Percentiles rank a stretch among this genome's conserved stretches.
phyloP scores from a whole-genome alignment of 2,329 filamentous ascomycete genomes.

The Ophiocordyceps camponoti-saundersi region DNA sequence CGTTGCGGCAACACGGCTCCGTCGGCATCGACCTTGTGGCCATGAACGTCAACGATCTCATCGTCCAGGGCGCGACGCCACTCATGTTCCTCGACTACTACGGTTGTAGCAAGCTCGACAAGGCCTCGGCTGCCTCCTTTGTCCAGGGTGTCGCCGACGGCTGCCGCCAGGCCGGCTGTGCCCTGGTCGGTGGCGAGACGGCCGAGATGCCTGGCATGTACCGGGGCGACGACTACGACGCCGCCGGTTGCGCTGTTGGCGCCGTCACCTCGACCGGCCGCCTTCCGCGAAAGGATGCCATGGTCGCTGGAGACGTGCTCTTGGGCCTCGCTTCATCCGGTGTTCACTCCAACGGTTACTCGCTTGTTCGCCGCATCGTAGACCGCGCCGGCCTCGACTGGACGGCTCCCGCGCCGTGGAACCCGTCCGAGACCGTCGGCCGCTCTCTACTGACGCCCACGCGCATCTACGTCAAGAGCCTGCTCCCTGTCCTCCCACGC shows the following conservation, averaged over 20 bases:
- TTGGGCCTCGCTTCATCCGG: conserved; percentile 75
- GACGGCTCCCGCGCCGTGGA: conserved; percentile 62
- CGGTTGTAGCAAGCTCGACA: conserved; percentile 75
- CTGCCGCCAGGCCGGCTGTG: conserved; percentile 71
- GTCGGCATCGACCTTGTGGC: conserved; percentile 94
- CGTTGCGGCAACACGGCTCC: conserved; percentile 77
- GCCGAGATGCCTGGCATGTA: conserved; percentile 98
- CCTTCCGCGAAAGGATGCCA: conserved; percentile 58
- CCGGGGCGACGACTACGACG: conserved; percentile 76
- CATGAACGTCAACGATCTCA: conserved; percentile 97
- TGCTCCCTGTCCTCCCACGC: conserved; percentile 50
- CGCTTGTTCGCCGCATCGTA: conserved; percentile 82
- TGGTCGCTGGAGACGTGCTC: conserved; percentile 70
- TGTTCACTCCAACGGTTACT: conserved; percentile 94
- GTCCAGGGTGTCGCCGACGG: conserved; percentile 80
- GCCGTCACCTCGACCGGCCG: conserved; percentile 54
- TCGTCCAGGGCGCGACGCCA: conserved; percentile 89
- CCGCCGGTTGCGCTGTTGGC: conserved; percentile 77
- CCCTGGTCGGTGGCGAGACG: conserved; percentile 91
- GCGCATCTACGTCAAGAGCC: conserved; percentile 75
- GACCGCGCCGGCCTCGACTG: conserved; percentile 56
- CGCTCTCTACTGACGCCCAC: conserved; percentile 74
- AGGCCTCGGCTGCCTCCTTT: conserved; percentile 65
- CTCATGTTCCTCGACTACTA: conserved; percentile 98
- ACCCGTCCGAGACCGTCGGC: conserved; percentile 44